A percentile compares a stretch with the other conserved stretches of the same genome.
Evolutionary conservation across 495 filamentous ascomycete genomes (phyloP).

Genomic region (Clohesyomyces aquaticus): DNA sequence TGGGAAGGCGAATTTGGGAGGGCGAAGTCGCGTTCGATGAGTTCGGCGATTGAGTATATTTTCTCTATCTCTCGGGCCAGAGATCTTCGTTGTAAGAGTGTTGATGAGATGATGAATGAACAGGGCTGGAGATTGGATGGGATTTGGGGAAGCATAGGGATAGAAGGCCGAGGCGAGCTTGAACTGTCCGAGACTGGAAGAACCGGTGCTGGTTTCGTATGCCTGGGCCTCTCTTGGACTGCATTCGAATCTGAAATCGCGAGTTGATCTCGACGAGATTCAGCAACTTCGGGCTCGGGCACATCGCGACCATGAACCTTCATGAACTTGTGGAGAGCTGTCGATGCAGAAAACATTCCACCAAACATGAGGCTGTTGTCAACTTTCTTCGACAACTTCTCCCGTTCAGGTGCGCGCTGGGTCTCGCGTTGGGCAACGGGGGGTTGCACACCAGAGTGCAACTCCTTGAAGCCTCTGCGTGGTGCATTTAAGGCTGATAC

Average conservation of each 20-base stretch:
- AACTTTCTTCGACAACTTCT: neutral
- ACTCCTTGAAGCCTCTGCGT: neutral
- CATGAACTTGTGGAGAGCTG: conserved; percentile 42
- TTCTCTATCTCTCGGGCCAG: conserved; percentile 55
- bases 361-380: conserved; percentile 42
- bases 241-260: neutral
- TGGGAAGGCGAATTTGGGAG: conserved; percentile 47
- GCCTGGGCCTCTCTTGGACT: neutral
- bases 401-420: neutral
- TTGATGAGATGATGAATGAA: conserved; percentile 58
- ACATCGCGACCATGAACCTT: conserved; percentile 24
- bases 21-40: conserved; percentile 65
- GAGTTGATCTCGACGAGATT: neutral
- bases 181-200: neutral
- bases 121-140: conserved; percentile 39
- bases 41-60: conserved; percentile 55
- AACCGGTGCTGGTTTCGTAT: neutral
- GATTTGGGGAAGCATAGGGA: conserved; percentile 26
- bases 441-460: neutral
- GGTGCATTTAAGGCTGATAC: neutral
- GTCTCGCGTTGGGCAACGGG: neutral
- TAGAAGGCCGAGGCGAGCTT: conserved; percentile 7
- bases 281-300: neutral
- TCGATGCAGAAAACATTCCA: conserved; percentile 40
- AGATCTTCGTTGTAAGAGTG: conserved; percentile 49